Base-by-base conservation (phyloP, 148 eudicot species). In the Diospyros kaki region DNA sequence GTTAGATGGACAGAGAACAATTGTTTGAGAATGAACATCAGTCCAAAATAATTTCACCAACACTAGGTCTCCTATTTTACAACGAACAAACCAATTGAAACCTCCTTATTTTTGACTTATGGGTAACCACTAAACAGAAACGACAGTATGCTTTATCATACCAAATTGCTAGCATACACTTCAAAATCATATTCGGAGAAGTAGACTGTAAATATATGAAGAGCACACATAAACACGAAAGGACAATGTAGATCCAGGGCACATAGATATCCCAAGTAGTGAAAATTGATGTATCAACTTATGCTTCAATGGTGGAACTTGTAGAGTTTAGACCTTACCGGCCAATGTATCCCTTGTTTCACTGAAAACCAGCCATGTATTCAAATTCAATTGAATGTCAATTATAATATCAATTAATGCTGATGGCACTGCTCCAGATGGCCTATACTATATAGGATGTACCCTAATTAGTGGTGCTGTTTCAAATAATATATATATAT, bases 1-100 rank as follows among this genome's bases (percentile, higher is more conserved):
- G 66, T 79, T 58, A 77, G 71, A 76, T 48, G 75, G 44, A 64
- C 48, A 43, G 39, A 46, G 51, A 76, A 76, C 5, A 43, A 51
- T n/a, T 43, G 18, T 46, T 61, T 38, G 28, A 39, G 41, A 71
- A 40, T 71, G 63, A 58, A 28, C 44, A 72, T 9, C 28, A 44
- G 8, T 15, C 38, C 11, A 55, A 54, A 18, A 60, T 41, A 61
- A 54, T 18, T 60, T 39, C 65, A 45, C 11, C 58, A 60, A 73
- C 56, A 73, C 2, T 48, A 45, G 46, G 42, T 71, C 59, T 44
- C 65, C 0, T 58, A 13, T 58, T 43, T 44, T 58, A 41, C 45
- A n/a, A 15, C 13, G 6, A 1, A 46, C 18, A 46, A 5, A 13
- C 67, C 1, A 5, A 59, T 6, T 60, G 5, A 28, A 40, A 55